Base-by-base conservation (phyloP, 208 protist genomes). In the Phytomonas francai region DNA sequence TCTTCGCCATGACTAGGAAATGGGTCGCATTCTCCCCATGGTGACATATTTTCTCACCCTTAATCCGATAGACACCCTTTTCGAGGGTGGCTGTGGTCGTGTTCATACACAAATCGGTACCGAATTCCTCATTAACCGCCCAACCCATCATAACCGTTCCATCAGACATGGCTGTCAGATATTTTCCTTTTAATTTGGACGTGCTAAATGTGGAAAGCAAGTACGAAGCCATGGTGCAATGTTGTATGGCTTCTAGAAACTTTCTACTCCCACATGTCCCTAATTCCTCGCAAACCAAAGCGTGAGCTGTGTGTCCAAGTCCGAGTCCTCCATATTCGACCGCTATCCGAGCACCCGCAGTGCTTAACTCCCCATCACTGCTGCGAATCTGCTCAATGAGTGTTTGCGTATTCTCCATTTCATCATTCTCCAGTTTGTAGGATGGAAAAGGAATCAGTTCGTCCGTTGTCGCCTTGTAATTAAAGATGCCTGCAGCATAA, bases 31-130 rank as follows among this genome's bases (percentile, higher is more conserved):
- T 78, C 34, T 73, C 72, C 19, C 83, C 84, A 76, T 77, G 81
- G 22, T 75, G 54, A 67, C 80, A 91, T 32, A 33, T 58, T 66
- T 95, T 95, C 33, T 33, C 67, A 0, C 90, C 90, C n/a, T 80
- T 85, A 42, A 93, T 63, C 14, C 31, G 59, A 74, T 91, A 93
- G 11, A 61, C 63, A 8, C 71, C 79, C 54, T 70, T 66, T 27
- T 85, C 71, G n/a, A 74, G 30, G 0, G 70, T 56, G 8, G 74
- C 74, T 51, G 32, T 65, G 2, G 83, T 70, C 19, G 67, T 75
- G 71, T 87, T 95, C 90, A 95, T 95, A 74, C 90, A 93, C 57
- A 91, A 77, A 56, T 95, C 90, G 36, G 72, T 88, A 42, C 84
- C 87, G 58, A 77, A 83, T 9, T 76, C 77, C 36, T 89, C 81